Evolutionary conservation across 805 yeast genomes (phyloP).

Genomic region (Maudiozyma serrabonitensis): DNA sequence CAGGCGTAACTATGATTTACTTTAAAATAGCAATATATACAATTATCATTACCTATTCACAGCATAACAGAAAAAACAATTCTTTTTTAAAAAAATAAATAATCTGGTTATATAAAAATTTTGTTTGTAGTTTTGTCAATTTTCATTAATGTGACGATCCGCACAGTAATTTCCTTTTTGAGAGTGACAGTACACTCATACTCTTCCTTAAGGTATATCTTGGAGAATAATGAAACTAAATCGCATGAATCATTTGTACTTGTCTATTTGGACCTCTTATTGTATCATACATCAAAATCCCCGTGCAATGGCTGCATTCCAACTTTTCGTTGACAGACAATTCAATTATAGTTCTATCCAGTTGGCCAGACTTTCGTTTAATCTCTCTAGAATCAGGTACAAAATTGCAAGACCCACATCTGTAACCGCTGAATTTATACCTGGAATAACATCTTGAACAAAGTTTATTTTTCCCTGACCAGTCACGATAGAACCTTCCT

Average conservation of each 20-base stretch:
- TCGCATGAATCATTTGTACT: not conserved
- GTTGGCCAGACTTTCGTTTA: slow-evolving; percentile 1
- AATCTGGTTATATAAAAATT: not conserved
- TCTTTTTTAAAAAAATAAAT: not conserved
- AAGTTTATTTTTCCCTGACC: slow-evolving; percentile 18
- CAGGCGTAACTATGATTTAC: too few relatives aligned
- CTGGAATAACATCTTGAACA: slow-evolving; percentile 23
- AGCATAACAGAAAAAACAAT: too few relatives aligned
- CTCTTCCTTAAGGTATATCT: too few relatives aligned
- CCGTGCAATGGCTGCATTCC: slow-evolving; percentile 13
- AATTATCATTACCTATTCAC: too few relatives aligned
- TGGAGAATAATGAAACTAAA: not conserved
- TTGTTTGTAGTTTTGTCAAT: not conserved
- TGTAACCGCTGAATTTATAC: slow-evolving; percentile 17
- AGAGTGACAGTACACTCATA: too few relatives aligned
- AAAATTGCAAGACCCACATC: slow-evolving; percentile 18
- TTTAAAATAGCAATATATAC: too few relatives aligned
- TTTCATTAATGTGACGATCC: too few relatives aligned
- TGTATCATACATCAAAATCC: slow-evolving; percentile 10
- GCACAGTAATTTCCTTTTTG: too few relatives aligned
- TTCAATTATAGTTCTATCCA: not conserved
- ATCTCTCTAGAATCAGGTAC: slow-evolving; percentile 14
- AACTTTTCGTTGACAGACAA: slow-evolving; percentile 2
- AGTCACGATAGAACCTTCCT: slow-evolving; percentile 18
- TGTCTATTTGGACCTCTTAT: slow-evolving; percentile 12